phyloP scores from a whole-genome alignment of 176 grass and related monocot genomes.

The Carex myosuroides region DNA sequence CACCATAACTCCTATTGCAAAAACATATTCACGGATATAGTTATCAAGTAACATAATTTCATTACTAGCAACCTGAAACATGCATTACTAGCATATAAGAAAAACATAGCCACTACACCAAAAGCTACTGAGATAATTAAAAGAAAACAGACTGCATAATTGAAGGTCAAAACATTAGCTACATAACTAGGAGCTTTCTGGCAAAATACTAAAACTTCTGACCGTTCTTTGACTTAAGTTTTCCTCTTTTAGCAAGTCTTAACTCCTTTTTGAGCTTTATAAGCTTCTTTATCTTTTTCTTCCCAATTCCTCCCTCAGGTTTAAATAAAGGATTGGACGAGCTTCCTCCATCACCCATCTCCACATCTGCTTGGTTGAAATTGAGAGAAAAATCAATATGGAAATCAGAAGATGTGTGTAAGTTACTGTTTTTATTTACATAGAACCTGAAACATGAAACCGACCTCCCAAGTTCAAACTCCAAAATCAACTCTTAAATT shows the following conservation, averaged over 20 bases:
- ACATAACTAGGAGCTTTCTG: neutral
- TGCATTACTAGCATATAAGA: neutral
- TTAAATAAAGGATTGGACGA: constrained; percentile 42
- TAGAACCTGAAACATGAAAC: neutral
- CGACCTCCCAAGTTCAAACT: neutral
- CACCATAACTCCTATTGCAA: neutral
- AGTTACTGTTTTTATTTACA: neutral
- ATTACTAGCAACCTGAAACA: neutral
- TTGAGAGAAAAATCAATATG: neutral
- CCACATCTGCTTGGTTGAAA: constrained; percentile 14
- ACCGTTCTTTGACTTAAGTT: constrained; percentile 39
- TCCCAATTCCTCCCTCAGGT: constrained; percentile 62
- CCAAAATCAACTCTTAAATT: neutral
- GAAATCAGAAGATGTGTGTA: neutral
- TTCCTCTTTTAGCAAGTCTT: constrained; percentile 53
- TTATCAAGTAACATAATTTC: neutral
- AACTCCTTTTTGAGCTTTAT: constrained; percentile 77
- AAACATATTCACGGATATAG: neutral
- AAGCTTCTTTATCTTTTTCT: constrained; percentile 69
- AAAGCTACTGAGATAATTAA: neutral
- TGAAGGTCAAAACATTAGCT: constrained; percentile 1
- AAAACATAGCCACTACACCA: neutral
- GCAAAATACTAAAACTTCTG: neutral
- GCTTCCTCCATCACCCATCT: constrained; percentile 51
- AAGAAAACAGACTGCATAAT: neutral